Evolutionary conservation across 352 stramenopile species (phyloP).

Genomic region (Pythium biforme): DNA sequence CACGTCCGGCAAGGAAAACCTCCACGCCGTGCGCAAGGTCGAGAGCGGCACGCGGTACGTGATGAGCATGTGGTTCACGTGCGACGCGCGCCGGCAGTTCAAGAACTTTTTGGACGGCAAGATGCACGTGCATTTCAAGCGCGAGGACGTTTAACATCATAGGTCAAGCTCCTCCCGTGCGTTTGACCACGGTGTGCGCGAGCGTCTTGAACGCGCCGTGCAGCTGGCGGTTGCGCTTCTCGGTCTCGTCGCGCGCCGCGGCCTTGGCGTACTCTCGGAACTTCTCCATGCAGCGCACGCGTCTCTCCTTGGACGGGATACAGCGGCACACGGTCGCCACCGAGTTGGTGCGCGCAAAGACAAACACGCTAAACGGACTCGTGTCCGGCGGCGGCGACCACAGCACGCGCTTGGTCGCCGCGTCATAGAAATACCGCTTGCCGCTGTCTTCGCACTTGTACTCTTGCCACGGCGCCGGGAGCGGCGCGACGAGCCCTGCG

Average conservation of each 20-base stretch:
- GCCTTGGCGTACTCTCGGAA: constrained; percentile 47
- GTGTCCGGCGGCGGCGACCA: constrained; percentile 43
- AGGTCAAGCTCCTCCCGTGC: background rate
- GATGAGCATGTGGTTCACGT: constrained; percentile 94
- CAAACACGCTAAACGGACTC: constrained; percentile 36
- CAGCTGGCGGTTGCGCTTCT: constrained; percentile 46
- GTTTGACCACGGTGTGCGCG: constrained; percentile 37
- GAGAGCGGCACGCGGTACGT: constrained; percentile 81
- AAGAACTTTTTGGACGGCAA: constrained; percentile 90
- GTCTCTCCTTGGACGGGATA: constrained; percentile 51
- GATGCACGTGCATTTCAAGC: constrained; percentile 76
- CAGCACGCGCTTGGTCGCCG: constrained; percentile 34
- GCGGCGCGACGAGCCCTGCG: constrained; percentile 27
- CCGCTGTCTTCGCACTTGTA: constrained; percentile 41
- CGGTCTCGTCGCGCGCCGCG: constrained; percentile 33
- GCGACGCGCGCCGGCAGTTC: constrained; percentile 79
- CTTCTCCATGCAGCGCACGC: constrained; percentile 50
- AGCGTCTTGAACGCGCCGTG: constrained; percentile 53
- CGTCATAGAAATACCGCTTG: constrained; percentile 61
- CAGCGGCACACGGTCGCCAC: constrained; percentile 56
- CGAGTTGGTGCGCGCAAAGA: constrained; percentile 62
- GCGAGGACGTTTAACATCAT: constrained; percentile 28
- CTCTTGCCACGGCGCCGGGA: constrained; percentile 50
- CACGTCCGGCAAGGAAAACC: constrained; percentile 87
- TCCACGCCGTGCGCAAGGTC: constrained; percentile 78